Base-by-base conservation (phyloP, 1,284 basidiomycete genomes). In the Apiotrichum brassicae region DNA sequence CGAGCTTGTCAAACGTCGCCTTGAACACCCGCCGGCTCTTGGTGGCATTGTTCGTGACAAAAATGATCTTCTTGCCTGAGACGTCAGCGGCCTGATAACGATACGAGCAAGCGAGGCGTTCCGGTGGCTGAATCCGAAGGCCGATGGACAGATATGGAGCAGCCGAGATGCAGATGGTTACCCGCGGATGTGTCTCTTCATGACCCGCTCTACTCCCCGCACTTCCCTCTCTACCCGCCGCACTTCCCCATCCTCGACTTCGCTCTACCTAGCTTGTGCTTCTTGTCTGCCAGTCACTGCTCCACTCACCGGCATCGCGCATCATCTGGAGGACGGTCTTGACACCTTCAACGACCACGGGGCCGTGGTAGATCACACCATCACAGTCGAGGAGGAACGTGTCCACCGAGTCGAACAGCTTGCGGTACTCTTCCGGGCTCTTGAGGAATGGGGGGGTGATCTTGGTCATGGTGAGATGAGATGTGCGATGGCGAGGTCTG, bases 31-130 rank as follows among this genome's bases (percentile, higher is more conserved):
- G 81, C 46, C 94, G 78, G 12, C 89, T 93, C 75, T 94, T 93
- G 42, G 85, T 91, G n/a, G 94, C 94, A 68, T 97, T 98, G 76
- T 97, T 97, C 25, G 93, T 97, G 33, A 97, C 92, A 69, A 97
- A 99, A 34, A 97, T 77, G 44, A 98, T 76, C 52, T 82, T 81
- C 77, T 97, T 98, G 47, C 85, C 88, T 84, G 23, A 5, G 28
- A 14, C 8, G 28, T 30, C 28, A 30, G 28, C 28, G 6, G 11
- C 13, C 26, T 7, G 13, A 28, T 28, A 7, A 28, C 26, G 7
- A 28, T 28, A 7, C 26, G 7, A 28, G 26, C 26, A 7, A 28
- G 7, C 26, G 26, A 7, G 26, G n/a, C n/a, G n/a, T n/a, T n/a
- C n/a, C n/a, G n/a, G n/a, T n/a, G n/a, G n/a, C n/a, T n/a, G n/a